These are phyloP conservation scores for Selaginella tamariscina DNA, from an alignment of 75 land plant genomes.

Conservation along the genomic window DNA sequence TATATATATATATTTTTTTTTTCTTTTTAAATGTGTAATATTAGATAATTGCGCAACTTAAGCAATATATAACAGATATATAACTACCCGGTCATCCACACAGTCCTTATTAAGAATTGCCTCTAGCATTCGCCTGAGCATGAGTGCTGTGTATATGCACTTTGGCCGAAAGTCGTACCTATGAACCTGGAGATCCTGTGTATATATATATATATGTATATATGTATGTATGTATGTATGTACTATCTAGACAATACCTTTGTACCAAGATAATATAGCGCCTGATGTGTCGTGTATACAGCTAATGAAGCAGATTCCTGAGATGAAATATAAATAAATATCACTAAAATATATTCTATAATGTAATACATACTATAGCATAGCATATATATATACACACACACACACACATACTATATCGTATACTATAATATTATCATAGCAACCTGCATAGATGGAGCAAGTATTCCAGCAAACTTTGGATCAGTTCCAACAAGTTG, in stretches of 20 bases:
- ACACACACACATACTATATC: no score
- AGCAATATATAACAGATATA: neutral
- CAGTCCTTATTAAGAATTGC: conserved; percentile 71
- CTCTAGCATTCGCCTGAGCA: conserved; percentile 90
- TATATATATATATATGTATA: neutral
- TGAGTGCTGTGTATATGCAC: conserved; percentile 84
- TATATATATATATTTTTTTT: no score
- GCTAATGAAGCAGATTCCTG: conserved; percentile 65
- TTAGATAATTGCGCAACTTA: no score
- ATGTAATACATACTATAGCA: no score
- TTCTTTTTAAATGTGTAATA: no score
- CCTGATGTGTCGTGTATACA: conserved; percentile 56
- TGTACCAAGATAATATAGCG: conserved; percentile 62
- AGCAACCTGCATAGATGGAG: conserved; percentile 93
- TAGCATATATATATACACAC: no score
- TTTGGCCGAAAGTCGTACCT: conserved; percentile 61
- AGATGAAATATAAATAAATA: neutral
- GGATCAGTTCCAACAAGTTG: conserved; percentile 96
- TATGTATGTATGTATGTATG: neutral
- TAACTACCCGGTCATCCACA: conserved; percentile 84
- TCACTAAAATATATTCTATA: neutral
- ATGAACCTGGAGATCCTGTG: conserved; percentile 32
- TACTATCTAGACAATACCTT: conserved; percentile 53
- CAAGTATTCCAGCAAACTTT: conserved; percentile 53
- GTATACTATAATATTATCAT: no score